Conservation (phyloP, 345 rosid species). For the Hirschfeldia incana region DNA sequence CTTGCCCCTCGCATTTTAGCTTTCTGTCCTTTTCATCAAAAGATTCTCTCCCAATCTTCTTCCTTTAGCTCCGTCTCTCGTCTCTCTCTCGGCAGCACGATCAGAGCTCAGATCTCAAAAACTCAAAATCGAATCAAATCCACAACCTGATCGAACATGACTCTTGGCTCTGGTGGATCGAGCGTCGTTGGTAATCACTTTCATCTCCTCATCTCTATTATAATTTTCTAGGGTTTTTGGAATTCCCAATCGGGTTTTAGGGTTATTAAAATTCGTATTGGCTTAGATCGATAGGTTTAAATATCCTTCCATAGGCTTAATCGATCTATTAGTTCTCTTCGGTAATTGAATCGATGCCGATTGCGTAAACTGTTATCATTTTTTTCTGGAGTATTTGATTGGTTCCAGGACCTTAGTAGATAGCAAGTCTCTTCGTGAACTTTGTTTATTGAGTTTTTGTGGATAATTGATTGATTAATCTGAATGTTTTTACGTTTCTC, state of each 20-base stretch:
- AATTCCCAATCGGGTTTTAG: constrained; percentile 22
- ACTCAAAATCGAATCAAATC: constrained; percentile 17
- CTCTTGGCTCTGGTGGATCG: constrained; percentile 90
- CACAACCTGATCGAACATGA: constrained; percentile 47
- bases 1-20: constrained; percentile 7
- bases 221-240: constrained; percentile 27
- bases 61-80: neutral
- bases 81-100: constrained; percentile 2
- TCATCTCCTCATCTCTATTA: constrained; percentile 8
- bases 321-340: constrained; percentile 9
- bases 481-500: too few relatives aligned
- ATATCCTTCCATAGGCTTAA: neutral
- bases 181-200: constrained; percentile 67
- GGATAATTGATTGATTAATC: neutral
- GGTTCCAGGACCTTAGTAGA: constrained; percentile 2
- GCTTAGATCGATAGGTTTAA: neutral
- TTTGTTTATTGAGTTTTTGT: neutral
- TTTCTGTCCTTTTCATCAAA: constrained; percentile 32
- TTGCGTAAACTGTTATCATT: too few relatives aligned
- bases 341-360: too few relatives aligned
- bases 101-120: constrained; percentile 58
- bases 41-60: constrained; percentile 29
- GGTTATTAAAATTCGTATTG: neutral
- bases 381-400: neutral
- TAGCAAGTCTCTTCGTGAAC: neutral